Percentiles rank a stretch among this genome's conserved stretches.
These are phyloP conservation scores for Aegilops bicornis DNA, from an alignment of 176 grass and related monocot species.

Conservation along the genomic window DNA sequence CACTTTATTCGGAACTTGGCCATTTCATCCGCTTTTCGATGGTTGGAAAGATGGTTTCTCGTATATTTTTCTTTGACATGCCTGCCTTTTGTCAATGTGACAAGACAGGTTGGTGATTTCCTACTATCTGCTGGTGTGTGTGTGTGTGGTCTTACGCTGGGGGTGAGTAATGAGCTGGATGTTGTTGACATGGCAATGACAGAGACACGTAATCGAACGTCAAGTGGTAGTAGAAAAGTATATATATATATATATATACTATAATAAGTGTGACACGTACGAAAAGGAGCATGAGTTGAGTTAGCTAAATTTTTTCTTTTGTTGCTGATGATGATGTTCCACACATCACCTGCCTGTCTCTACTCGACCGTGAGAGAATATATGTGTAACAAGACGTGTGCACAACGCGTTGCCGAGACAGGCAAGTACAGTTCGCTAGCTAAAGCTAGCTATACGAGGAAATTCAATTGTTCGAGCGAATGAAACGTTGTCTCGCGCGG, in stretches of 20 bases:
- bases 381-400: neutral
- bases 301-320: neutral
- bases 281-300: neutral
- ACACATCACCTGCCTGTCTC: neutral
- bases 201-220: neutral
- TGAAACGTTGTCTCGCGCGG: neutral
- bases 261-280: neutral
- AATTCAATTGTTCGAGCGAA: neutral
- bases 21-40: no score
- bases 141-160: neutral
- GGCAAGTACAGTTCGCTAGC: neutral
- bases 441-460: no score
- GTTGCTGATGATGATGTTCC: neutral
- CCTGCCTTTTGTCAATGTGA: neutral
- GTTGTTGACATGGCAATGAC: conserved; percentile 14
- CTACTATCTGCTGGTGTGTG: neutral
- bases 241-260: neutral
- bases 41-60: no score
- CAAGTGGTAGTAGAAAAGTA: neutral
- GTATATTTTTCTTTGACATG: no score
- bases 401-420: neutral
- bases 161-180: neutral
- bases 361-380: neutral
- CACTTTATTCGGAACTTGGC: neutral
- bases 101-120: conserved; percentile 5